Percentiles rank a stretch among this genome's conserved stretches.
phyloP scores from a whole-genome alignment of 495 filamentous ascomycete genomes.

The Astrothelium subdiscretum region DNA sequence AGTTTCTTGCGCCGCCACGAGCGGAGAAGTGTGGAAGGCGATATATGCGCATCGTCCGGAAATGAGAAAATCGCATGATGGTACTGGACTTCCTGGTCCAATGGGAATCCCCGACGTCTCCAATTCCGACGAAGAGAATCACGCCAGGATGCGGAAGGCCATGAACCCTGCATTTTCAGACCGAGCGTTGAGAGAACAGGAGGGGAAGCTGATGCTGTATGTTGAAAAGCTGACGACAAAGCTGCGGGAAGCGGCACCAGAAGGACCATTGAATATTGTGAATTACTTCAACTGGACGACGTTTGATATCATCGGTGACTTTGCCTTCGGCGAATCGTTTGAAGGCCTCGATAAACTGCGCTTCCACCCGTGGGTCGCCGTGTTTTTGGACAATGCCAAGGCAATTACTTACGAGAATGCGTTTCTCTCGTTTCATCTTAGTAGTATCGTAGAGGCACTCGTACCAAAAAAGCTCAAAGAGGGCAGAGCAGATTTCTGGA shows the following conservation, averaged over 20 bases:
- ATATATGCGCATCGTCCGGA: slow-evolving; percentile 21
- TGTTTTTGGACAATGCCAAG: slow-evolving; percentile 17
- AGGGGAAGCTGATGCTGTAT: slow-evolving; percentile 24
- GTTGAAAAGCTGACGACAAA: slow-evolving; percentile 22
- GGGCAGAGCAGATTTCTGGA: background rate
- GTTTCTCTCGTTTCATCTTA: background rate
- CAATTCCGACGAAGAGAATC: slow-evolving; percentile 21
- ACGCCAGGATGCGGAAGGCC: slow-evolving; percentile 23
- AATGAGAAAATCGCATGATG: background rate
- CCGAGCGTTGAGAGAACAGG: slow-evolving; percentile 24
- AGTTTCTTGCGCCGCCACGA: slow-evolving; percentile 16
- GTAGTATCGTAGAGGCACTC: background rate
- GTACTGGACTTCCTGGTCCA: background rate
- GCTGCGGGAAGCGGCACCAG: slow-evolving; percentile 17
- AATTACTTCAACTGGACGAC: slow-evolving; percentile 22
- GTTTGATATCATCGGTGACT: slow-evolving; percentile 20
- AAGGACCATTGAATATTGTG: slow-evolving; percentile 22
- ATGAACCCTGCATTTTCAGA: slow-evolving; percentile 24
- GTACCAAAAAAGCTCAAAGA: background rate
- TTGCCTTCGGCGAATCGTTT: slow-evolving; percentile 20
- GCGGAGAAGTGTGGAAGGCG: slow-evolving; percentile 18
- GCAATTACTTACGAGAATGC: background rate
- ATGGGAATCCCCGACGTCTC: background rate
- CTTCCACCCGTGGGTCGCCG: slow-evolving; percentile 18
- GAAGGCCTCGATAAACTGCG: slow-evolving; percentile 14